phyloP scores from a whole-genome alignment of 1,284 basidiomycete species.

The Rhodofomes roseus region DNA sequence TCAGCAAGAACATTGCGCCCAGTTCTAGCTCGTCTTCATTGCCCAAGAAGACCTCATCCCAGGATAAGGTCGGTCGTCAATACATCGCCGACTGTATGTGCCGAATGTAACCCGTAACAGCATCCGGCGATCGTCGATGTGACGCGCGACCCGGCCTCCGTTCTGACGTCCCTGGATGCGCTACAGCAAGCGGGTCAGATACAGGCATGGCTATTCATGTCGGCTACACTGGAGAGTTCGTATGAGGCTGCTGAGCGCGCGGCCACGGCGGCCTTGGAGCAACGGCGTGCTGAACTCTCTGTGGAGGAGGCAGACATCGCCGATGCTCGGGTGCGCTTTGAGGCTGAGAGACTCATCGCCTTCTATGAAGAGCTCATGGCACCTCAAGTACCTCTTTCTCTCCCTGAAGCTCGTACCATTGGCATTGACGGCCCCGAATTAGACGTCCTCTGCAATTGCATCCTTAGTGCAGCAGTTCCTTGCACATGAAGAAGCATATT shows the following conservation, averaged over 20 bases:
- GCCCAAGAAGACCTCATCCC: conserved; percentile 2
- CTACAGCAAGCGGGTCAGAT: conserved; percentile 21
- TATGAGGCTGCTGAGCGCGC: conserved; percentile 4
- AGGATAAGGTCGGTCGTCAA: conserved; percentile 5
- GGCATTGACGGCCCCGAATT: background rate
- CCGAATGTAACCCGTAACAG: background rate
- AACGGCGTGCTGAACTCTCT: conserved; percentile 8
- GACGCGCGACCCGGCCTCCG: background rate
- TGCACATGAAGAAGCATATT: conserved; percentile 8
- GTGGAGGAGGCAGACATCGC: conserved; percentile 22
- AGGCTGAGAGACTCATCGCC: conserved; percentile 19
- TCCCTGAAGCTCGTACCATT: too few species aligned
- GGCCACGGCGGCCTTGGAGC: conserved; percentile 12
- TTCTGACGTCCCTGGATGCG: conserved; percentile 8
- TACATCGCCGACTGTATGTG: too few species aligned
- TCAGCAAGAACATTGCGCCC: conserved; percentile 10
- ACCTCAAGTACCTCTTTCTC: conserved; percentile 1
- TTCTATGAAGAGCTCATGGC: conserved; percentile 23
- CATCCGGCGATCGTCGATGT: background rate
- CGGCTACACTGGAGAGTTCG: conserved; percentile 14
- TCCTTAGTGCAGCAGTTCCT: conserved; percentile 11
- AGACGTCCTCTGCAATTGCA: conserved; percentile 14
- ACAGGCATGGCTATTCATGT: conserved; percentile 26
- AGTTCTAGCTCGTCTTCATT: conserved; percentile 2
- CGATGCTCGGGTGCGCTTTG: conserved; percentile 22